Evolutionary conservation across 495 filamentous ascomycete genomes (phyloP).

Genomic region (Acidomyces sp.): DNA sequence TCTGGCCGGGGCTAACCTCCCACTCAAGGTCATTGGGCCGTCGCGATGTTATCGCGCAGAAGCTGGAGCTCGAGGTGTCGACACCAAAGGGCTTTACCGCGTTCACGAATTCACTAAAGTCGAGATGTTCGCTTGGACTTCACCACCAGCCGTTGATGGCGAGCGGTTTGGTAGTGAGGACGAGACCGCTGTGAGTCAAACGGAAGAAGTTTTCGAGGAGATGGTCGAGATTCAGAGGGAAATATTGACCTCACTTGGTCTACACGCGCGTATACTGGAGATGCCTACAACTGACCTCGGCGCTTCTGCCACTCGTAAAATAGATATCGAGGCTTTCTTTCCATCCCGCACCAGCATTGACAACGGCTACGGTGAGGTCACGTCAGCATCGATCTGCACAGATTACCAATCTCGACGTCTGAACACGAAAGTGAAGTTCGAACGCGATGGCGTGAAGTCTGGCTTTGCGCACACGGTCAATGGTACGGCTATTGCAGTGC

Average conservation of each 20-base stretch:
- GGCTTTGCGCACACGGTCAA: conserved; percentile 69
- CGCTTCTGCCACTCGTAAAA: conserved; percentile 70
- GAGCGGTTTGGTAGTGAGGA: background rate
- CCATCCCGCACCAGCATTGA: conserved; percentile 61
- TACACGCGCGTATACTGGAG: conserved; percentile 82
- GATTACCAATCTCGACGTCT: conserved; percentile 85
- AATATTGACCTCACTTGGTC: conserved; percentile 57
- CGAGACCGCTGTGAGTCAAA: conserved; percentile 8
- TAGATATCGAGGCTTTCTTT: conserved; percentile 89
- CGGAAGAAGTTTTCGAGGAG: conserved; percentile 51
- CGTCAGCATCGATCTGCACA: conserved; percentile 77
- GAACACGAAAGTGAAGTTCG: conserved; percentile 50
- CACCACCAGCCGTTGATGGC: conserved; percentile 29
- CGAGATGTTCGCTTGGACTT: conserved; percentile 84
- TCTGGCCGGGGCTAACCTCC: conserved; percentile 49
- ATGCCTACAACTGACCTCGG: conserved; percentile 86
- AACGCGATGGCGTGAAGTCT: conserved; percentile 25
- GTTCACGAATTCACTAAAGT: conserved; percentile 99
- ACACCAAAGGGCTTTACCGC: conserved; percentile 89
- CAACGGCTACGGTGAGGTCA: conserved; percentile 88
- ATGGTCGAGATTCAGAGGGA: conserved; percentile 77
- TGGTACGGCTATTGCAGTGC: conserved; percentile 85
- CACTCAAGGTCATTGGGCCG: conserved; percentile 64
- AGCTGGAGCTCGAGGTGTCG: conserved; percentile 73
- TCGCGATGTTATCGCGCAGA: conserved; percentile 90